Percentiles rank a stretch among this genome's conserved stretches.
Evolutionary conservation across 2,329 filamentous ascomycete genomes (phyloP).

Genomic region (Lasiodiplodia sp.): DNA sequence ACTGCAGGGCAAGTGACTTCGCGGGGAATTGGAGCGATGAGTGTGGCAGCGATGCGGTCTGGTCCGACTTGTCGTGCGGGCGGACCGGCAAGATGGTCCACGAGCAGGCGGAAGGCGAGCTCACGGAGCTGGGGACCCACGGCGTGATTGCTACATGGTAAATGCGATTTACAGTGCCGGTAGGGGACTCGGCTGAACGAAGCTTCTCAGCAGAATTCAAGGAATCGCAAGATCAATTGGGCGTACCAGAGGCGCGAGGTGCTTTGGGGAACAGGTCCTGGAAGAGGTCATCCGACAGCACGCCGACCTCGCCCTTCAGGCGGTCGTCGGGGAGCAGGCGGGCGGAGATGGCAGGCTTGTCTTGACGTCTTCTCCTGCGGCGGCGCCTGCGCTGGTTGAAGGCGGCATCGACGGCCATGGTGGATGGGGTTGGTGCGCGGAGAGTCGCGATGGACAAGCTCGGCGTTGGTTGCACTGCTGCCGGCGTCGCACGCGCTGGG

Average conservation of each 20-base stretch:
- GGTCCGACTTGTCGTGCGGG: slow-evolving; percentile 44
- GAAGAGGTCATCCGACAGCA: slow-evolving; percentile 87
- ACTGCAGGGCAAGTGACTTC: slow-evolving; percentile 75
- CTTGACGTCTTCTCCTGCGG: slow-evolving; percentile 59
- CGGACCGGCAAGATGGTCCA: slow-evolving; percentile 89
- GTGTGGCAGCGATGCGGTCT: slow-evolving; percentile 60
- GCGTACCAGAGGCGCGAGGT: slow-evolving; percentile 36
- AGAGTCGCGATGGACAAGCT: slow-evolving; percentile 14
- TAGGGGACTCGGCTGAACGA: background rate
- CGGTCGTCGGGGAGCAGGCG: slow-evolving; percentile 85
- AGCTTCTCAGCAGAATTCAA: background rate
- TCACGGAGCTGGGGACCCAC: slow-evolving; percentile 66
- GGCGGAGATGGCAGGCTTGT: slow-evolving; percentile 80
- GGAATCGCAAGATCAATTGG: background rate
- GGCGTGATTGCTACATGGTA: slow-evolving; percentile 76
- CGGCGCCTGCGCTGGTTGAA: slow-evolving; percentile 35
- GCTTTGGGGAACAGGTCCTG: slow-evolving; percentile 74
- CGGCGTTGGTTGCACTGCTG: slow-evolving; percentile 1
- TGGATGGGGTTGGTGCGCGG: background rate
- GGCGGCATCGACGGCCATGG: slow-evolving; percentile 27
- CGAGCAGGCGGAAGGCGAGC: slow-evolving; percentile 64
- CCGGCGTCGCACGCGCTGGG: background rate
- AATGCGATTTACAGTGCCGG: slow-evolving; percentile 25
- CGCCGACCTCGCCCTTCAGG: slow-evolving; percentile 83
- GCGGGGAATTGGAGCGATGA: slow-evolving; percentile 83